Percentiles rank a stretch among this genome's conserved stretches.
Evolutionary conservation across 768 basidiomycete species (phyloP).

Genomic region (Russula emetica): DNA sequence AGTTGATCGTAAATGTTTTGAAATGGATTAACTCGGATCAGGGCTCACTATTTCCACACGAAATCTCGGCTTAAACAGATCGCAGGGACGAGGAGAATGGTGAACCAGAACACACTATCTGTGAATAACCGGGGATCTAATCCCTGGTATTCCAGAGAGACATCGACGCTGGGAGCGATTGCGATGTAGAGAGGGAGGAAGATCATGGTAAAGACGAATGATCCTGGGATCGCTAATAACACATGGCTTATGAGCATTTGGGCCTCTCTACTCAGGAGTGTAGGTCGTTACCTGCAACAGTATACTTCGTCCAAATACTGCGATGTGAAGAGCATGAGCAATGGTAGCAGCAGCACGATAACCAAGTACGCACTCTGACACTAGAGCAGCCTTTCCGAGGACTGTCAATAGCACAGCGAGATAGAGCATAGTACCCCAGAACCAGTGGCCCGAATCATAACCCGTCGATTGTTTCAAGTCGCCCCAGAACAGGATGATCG

Average conservation of each 20-base stretch:
- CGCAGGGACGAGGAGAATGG: constrained; percentile 76
- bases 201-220: constrained; percentile 94
- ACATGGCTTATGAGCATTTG: constrained; percentile 17
- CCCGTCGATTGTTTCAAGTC: constrained; percentile 80
- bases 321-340: constrained; percentile 5
- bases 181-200: constrained; percentile 88
- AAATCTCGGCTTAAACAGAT: constrained; percentile 86
- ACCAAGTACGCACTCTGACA: constrained; percentile 78
- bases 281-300: constrained; percentile 69
- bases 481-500: constrained; percentile 88
- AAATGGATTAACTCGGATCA: background rate
- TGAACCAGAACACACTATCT: constrained; percentile 84
- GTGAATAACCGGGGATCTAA: constrained; percentile 91
- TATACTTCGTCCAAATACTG: constrained; percentile 99
- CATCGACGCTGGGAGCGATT: constrained; percentile 79
- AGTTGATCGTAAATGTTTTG: constrained; percentile 23
- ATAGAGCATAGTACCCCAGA: constrained; percentile 98
- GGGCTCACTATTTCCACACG: constrained; percentile 92
- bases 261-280: background rate
- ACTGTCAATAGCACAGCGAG: constrained; percentile 90
- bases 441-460: constrained; percentile 90
- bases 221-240: constrained; percentile 84
- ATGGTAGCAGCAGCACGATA: constrained; percentile 12
- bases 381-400: constrained; percentile 92
- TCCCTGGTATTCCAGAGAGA: constrained; percentile 86